These are phyloP conservation scores for Starmerella cellae DNA, from an alignment of 805 yeast genomes.

Conservation along the genomic window DNA sequence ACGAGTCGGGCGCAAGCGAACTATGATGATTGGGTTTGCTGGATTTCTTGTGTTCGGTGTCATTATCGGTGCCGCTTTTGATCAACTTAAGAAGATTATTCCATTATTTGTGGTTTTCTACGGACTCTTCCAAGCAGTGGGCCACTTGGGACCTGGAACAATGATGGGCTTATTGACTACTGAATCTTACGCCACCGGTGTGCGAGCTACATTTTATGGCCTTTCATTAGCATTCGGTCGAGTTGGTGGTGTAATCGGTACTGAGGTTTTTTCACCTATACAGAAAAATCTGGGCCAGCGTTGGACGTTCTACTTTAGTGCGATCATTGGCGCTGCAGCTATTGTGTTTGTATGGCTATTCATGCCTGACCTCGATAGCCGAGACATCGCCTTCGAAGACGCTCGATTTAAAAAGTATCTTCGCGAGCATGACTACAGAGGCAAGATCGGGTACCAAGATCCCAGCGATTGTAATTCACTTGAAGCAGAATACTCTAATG, in stretches of 20 bases:
- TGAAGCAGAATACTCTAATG: too few species aligned
- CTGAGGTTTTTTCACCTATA: slow-evolving; percentile 58
- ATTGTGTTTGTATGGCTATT: slow-evolving; percentile 45
- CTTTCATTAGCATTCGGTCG: slow-evolving; percentile 67
- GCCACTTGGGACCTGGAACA: slow-evolving; percentile 71
- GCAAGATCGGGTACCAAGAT: slow-evolving; percentile 35
- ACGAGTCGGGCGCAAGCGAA: slow-evolving; percentile 53
- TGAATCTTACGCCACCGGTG: slow-evolving; percentile 63
- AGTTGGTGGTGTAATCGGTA: slow-evolving; percentile 76
- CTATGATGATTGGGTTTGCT: slow-evolving; percentile 54
- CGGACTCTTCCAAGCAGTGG: slow-evolving; percentile 55
- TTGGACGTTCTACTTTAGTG: slow-evolving; percentile 73
- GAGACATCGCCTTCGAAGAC: slow-evolving; percentile 53
- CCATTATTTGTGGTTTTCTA: slow-evolving; percentile 58
- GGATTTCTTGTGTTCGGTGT: slow-evolving; percentile 52
- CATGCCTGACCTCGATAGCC: slow-evolving; percentile 55
- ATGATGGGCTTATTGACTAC: slow-evolving; percentile 54
- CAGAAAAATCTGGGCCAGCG: slow-evolving; percentile 47
- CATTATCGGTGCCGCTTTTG: slow-evolving; percentile 36
- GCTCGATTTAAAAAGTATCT: slow-evolving; percentile 47
- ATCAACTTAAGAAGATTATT: slow-evolving; percentile 41
- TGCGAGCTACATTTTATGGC: slow-evolving; percentile 65
- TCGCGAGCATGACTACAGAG: slow-evolving; percentile 45
- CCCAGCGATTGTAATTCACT: too few species aligned
- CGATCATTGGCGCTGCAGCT: slow-evolving; percentile 55